phyloP scores from a whole-genome alignment of 768 basidiomycete genomes.

The Calocybe cyanea region DNA sequence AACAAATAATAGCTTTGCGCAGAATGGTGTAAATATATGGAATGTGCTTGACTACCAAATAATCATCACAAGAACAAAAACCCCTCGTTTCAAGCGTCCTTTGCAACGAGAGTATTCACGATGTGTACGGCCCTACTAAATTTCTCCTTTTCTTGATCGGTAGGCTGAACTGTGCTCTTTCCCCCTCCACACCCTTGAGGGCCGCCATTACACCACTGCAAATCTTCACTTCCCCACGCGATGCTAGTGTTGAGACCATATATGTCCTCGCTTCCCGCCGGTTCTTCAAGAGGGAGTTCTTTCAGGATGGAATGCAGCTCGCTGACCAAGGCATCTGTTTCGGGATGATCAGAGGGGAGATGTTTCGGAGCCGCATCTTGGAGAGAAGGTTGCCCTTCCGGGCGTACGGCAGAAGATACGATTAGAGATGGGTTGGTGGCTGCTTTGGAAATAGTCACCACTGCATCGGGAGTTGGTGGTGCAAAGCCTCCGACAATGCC shows the following conservation, averaged over 20 bases:
- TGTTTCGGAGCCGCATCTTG: constrained; percentile 39
- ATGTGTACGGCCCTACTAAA: constrained; percentile 72
- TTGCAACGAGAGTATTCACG: constrained; percentile 45
- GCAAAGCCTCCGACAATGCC: constrained; percentile 78
- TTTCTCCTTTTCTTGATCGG: constrained; percentile 58
- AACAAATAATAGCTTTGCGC: no score
- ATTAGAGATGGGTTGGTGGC: constrained; percentile 30
- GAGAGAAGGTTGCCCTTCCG: constrained; percentile 41
- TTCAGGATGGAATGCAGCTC: constrained; percentile 63
- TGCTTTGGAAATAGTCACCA: constrained; percentile 48
- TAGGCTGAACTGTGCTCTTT: constrained; percentile 41
- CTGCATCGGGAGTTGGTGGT: constrained; percentile 57
- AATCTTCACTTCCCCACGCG: constrained; percentile 49
- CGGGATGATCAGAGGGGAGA: constrained; percentile 27
- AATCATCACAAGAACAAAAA: no score
- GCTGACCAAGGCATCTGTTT: constrained; percentile 40
- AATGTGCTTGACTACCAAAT: no score
- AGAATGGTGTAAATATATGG: no score
- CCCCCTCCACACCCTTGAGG: constrained; percentile 60
- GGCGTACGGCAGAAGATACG: constrained; percentile 46
- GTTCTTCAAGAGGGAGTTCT: constrained; percentile 48
- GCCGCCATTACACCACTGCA: constrained; percentile 60
- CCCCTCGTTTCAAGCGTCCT: no score
- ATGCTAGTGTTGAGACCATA: constrained; percentile 71
- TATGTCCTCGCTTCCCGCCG: constrained; percentile 65